Evolutionary conservation across 345 rosid species (phyloP), one percentile per base, ranked within the genome.

Genomic region (Populus davidiana): DNA sequence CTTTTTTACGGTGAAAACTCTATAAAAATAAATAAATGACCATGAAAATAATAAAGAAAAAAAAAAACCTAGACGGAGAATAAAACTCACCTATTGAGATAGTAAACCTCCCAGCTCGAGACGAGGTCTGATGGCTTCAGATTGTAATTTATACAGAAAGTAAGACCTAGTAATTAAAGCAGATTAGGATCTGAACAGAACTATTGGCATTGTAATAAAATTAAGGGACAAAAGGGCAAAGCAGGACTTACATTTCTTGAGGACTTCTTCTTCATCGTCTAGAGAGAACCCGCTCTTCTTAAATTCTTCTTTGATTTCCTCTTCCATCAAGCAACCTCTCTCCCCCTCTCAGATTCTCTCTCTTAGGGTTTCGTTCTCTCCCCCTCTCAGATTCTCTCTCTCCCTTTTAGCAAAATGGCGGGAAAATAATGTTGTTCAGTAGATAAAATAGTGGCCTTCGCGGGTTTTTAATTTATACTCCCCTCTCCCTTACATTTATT

Each of bases 41-140:
- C 29, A 5, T 21, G 17, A 8, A 4, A 38, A n/a, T 14, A 38
- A 76, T 65, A 44, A 31, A 2, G n/a, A 47, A 49, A 31, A 20
- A 47, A 47, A 13, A 11, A 14, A 63, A 6, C 5, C 8, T 3
- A 16, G 20, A 5, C 36, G 29, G 20, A 25, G 36, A 31, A 44
- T 11, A 25, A 14, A 36, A 11, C 6, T 27, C 83, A 93, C 99
- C 99, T 85, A 78, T 92, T 96, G 68, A 92, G 96, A 84, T 88
- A 89, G 81, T 91, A 93, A 83, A 88, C 74, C 78, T 93, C 99
- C 99, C 99, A 93, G 81, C 96, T 90, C 13, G 96, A 89, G 73
- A 93, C 92, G 80, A 96, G 89, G 82, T 92, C 94, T 8, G 97
- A 89, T 33, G 98, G 94, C 64, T 81, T 78, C 13, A 90, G 90